phyloP scores from a whole-genome alignment of 257 asterid species.

The Ajuga chamaepitys region DNA sequence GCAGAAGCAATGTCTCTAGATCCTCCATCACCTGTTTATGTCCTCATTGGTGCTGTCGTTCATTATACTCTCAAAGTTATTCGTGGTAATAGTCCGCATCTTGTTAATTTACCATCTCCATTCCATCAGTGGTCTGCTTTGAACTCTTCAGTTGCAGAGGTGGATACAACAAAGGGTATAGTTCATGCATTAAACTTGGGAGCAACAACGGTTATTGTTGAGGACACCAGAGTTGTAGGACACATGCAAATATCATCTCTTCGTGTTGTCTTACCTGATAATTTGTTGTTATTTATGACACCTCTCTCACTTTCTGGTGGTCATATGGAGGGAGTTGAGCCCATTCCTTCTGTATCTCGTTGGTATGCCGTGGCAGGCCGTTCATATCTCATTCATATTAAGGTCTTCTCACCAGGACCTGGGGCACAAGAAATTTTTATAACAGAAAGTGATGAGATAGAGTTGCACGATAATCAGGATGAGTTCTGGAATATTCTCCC shows the following conservation, averaged over 20 bases:
- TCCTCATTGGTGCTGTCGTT: conserved; percentile 71
- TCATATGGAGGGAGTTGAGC: conserved; percentile 37
- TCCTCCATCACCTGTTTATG: conserved; percentile 85
- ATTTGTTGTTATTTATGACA: conserved; percentile 43
- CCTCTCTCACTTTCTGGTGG: conserved; percentile 55
- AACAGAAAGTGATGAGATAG: conserved; percentile 63
- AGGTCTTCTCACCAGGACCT: conserved; percentile 66
- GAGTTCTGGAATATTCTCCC: conserved; percentile 67
- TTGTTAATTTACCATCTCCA: conserved; percentile 68
- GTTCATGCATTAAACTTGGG: conserved; percentile 65
- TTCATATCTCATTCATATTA: conserved; percentile 51
- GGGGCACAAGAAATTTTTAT: conserved; percentile 58
- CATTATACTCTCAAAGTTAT: conserved; percentile 66
- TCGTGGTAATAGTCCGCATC: conserved; percentile 55
- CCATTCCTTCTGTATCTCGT: conserved; percentile 54
- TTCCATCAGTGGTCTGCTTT: conserved; percentile 67
- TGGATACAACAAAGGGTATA: conserved; percentile 51
- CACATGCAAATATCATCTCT: conserved; percentile 76
- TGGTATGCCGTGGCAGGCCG: conserved; percentile 83
- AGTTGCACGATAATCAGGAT: conserved; percentile 43
- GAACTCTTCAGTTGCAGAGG: conserved; percentile 78
- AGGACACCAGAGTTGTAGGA: conserved; percentile 82
- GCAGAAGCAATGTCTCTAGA: conserved; percentile 96
- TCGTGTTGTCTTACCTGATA: conserved; percentile 78
- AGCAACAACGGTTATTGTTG: conserved; percentile 56